These are phyloP conservation scores for Aegilops umbellulata DNA, from an alignment of 176 grass and related monocot genomes.

Conservation along the genomic window DNA sequence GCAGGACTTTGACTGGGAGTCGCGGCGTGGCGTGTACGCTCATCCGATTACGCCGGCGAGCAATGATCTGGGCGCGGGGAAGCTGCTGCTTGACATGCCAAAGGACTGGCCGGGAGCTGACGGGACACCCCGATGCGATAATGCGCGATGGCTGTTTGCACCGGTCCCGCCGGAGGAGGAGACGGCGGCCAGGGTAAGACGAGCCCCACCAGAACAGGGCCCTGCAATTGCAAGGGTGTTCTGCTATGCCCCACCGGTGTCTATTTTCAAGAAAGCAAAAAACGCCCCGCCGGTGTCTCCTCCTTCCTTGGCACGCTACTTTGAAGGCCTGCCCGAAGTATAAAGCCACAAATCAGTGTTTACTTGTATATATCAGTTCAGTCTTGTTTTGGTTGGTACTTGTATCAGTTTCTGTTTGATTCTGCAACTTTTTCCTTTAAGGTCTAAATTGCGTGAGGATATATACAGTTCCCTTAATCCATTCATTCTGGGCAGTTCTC, in stretches of 20 bases:
- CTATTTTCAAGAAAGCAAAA: too few relatives aligned
- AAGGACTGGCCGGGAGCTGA: not conserved
- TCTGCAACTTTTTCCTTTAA: too few relatives aligned
- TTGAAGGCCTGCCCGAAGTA: not conserved
- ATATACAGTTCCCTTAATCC: too few relatives aligned
- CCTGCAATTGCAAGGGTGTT: not conserved
- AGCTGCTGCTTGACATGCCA: not conserved
- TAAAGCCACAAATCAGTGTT: too few relatives aligned
- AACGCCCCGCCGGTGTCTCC: not conserved
- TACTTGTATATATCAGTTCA: too few relatives aligned
- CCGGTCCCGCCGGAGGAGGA: not conserved
- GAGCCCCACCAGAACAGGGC: not conserved
- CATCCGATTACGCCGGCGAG: not conserved
- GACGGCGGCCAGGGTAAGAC: not conserved
- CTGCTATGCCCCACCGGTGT: not conserved
- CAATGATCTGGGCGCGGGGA: not conserved
- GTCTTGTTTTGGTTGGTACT: too few relatives aligned
- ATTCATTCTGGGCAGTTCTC: too few relatives aligned
- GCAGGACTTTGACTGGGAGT: not conserved
- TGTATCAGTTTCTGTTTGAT: too few relatives aligned
- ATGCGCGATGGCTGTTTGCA: not conserved
- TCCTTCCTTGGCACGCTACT: not conserved
- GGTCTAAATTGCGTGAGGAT: too few relatives aligned
- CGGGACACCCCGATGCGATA: not conserved
- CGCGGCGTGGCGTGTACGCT: not conserved